Base-by-base conservation (phyloP, 495 filamentous ascomycete species). In the Penicilliopsis zonata region DNA sequence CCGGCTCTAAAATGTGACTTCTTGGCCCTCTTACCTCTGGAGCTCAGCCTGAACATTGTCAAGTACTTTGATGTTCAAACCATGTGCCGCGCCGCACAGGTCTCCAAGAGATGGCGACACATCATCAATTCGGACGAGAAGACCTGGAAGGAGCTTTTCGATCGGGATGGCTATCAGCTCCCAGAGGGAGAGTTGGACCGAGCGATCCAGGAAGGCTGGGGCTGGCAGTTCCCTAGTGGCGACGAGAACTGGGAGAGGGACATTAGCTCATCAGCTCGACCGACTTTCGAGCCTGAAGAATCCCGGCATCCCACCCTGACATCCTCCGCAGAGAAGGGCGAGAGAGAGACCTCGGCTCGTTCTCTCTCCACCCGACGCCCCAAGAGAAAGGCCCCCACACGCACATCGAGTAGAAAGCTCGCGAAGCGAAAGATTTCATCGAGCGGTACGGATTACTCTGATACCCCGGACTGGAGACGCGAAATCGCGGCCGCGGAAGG, bases 1-100 rank as follows among this genome's bases (percentile, higher is more conserved):
- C 92, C 92, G 4, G 86, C 88, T n/a, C 57, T 99, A 38, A 94
- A 93, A 55, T 92, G 84, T 47, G 88, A 99, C 50, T 93, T 94
- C 45, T 50, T 99, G 37, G 67, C 69, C 23, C 66, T 83, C 36
- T 71, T 99, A 12, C 90, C 90, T 13, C 53, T 78, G 3, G 90
- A 99, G 49, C 72, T 99, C 13, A 84, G 82, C 38, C 64, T 92
- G 10, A 82, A 94, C 39, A 75, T 96, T 38, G 67, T 93, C 18
- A 80, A 82, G 30, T 90, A 86, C 44, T 72, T 99, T 12, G 82
- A 94, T 45, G 67, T 78, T 17, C 75, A 81, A 46, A 87, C 86
- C 40, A 78, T 96, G 51, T 96, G 88, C 50, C 78, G 78, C 35
- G 86, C 86, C 7, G 84, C 90, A 2, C 90, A 90, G 41, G 90